Evolutionary conservation across 2,329 filamentous ascomycete genomes (phyloP).

Genomic region (Cordyceps pruinosa): DNA sequence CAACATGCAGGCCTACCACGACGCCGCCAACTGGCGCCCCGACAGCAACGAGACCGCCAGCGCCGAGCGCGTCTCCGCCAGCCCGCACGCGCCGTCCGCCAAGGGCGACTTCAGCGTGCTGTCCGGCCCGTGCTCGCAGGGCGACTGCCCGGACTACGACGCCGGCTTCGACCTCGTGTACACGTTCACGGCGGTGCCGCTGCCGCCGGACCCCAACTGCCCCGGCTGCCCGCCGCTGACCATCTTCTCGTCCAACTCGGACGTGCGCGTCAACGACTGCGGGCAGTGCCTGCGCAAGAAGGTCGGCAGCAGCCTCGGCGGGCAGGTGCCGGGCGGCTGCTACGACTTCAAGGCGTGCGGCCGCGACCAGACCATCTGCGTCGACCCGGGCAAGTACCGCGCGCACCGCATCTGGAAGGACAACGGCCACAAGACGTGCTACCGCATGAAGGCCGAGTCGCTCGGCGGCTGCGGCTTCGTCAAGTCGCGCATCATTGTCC

Average conservation of each 20-base stretch:
- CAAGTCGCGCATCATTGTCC: background rate
- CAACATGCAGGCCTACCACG: background rate
- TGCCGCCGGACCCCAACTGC: background rate
- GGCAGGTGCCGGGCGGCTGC: background rate
- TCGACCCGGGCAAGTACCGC: conserved; percentile 10
- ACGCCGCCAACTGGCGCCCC: background rate
- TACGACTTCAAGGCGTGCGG: conserved; percentile 9
- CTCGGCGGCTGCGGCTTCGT: conserved; percentile 11
- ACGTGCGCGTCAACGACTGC: conserved; percentile 12
- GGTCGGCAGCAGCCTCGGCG: conserved; percentile 1
- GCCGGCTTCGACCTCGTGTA: conserved; percentile 11
- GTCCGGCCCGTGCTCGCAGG: conserved; percentile 10
- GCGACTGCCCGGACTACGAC: conserved; percentile 13
- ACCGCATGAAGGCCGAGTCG: background rate
- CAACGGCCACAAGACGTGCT: conserved; percentile 12
- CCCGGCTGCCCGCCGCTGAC: conserved; percentile 5
- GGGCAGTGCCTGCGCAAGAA: background rate
- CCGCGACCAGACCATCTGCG: conserved; percentile 13
- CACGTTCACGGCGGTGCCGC: conserved; percentile 1
- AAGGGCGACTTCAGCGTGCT: background rate
- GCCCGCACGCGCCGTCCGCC: background rate
- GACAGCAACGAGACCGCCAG: background rate
- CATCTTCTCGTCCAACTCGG: conserved; percentile 7
- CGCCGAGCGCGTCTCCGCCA: background rate
- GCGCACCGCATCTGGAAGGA: conserved; percentile 15